phyloP scores from a whole-genome alignment of 1,139 yeast species.

The Sugiyamaella sp. region DNA sequence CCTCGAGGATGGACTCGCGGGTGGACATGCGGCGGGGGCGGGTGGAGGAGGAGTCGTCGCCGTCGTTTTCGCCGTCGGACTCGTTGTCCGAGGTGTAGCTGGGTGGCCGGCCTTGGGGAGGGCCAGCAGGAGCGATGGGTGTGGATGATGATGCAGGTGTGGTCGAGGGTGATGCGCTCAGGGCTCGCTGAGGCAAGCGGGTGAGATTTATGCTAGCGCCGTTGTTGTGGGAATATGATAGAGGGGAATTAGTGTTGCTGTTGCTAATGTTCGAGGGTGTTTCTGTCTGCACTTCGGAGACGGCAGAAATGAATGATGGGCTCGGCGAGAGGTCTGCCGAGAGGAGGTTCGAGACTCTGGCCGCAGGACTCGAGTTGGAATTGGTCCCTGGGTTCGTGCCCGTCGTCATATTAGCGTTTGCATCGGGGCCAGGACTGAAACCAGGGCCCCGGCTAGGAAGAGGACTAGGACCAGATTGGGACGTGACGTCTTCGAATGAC shows the following conservation, averaged over 20 bases:
- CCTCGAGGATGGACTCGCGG: constrained; percentile 16
- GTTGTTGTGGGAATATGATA: constrained; percentile 18
- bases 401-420: background rate
- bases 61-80: constrained; percentile 22
- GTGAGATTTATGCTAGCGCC: constrained; percentile 29
- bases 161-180: constrained; percentile 12
- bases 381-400: no score
- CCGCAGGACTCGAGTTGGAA: background rate
- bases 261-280: background rate
- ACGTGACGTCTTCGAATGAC: constrained; percentile 11
- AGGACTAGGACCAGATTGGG: background rate
- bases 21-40: constrained; percentile 16
- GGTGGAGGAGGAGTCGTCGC: constrained; percentile 1
- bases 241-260: background rate
- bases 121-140: constrained; percentile 10
- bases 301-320: constrained; percentile 1
- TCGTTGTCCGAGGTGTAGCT: constrained; percentile 34
- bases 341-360: background rate
- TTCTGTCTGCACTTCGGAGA: constrained; percentile 18
- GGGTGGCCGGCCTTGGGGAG: constrained; percentile 32
- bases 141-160: constrained; percentile 9
- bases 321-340: no score
- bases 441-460: background rate
- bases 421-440: constrained; percentile 2
- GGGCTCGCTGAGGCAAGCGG: constrained; percentile 18